Base-by-base conservation (phyloP, 2,329 filamentous ascomycete genomes). In the Spiromastix sp. region DNA sequence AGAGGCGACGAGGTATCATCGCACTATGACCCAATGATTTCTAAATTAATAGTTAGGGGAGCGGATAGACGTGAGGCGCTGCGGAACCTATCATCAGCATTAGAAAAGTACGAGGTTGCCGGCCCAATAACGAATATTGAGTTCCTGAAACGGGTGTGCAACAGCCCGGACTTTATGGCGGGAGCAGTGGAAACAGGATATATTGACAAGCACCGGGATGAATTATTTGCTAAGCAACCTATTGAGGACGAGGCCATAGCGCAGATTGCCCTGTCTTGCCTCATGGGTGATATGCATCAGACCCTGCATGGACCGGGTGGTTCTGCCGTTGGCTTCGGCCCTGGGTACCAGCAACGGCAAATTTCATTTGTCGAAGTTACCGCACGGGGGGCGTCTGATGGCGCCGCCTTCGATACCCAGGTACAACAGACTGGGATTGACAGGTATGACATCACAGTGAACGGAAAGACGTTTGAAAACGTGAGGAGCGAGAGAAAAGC, bases 11-110 rank as follows among this genome's bases (percentile, higher is more conserved):
- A 85, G 43, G 84, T 98, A 2, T 93, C 87, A 0, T 85, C 89
- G 39, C 84, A 91, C 36, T 98, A 98, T 59, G 91, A 98, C 49
- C 91, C 91, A 18, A 98, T 98, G 91, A 94, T 98, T 47, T 85
- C 91, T 29, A 98, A 98, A 63, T 73, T 98, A 34, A 98, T 98
- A 48, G 85, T 96, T 4, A 76, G 84, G 39, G 91, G 84, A 1
- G 72, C 76, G 11, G 81, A 81, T 38, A 74, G 91, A 40, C 74
- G 81, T 54, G 80, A 82, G 17, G 85, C 87, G 3, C 80, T 98
- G 32, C 78, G 83, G 39, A 93, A 85, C 57, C 70, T 98, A 40
- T 76, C 78, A 24, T 68, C 79, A 3, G 87, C 91, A 1, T 66
- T 98, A 8, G 80, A 85, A 45, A 73, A 85, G 31, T 98, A 96